Evolutionary conservation across 2,329 filamentous ascomycete genomes (phyloP).

Genomic region (Aspergillus oerlinghausenensis): DNA sequence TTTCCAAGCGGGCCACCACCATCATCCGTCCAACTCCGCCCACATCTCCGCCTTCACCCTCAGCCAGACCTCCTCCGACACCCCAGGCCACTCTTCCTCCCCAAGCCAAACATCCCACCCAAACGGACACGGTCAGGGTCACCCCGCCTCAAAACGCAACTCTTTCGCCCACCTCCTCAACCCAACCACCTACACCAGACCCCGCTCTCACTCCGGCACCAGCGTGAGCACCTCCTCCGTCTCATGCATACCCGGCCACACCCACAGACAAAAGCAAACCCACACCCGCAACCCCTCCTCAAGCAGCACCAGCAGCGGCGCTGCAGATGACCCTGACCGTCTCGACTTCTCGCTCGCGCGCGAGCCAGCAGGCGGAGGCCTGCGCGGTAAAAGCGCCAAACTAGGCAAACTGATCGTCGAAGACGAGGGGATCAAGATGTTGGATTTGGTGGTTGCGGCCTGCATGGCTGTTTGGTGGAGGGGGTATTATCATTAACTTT

Average conservation of each 20-base stretch:
- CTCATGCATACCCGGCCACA: slow-evolving; percentile 10
- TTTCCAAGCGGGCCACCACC: slow-evolving; percentile 39
- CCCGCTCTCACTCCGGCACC: slow-evolving; percentile 23
- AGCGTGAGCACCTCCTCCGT: slow-evolving; percentile 11
- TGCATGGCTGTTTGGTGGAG: slow-evolving; percentile 95
- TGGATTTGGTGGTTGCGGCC: slow-evolving; percentile 84
- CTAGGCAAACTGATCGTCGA: slow-evolving; percentile 88
- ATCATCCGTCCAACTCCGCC: slow-evolving; percentile 15
- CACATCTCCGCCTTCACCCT: slow-evolving; percentile 20
- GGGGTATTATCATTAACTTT: slow-evolving; percentile 55
- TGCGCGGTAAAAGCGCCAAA: slow-evolving; percentile 81
- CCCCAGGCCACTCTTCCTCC: neutral
- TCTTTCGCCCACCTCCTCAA: slow-evolving; percentile 30
- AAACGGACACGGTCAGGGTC: neutral
- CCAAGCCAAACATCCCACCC: slow-evolving; percentile 1
- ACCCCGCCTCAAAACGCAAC: slow-evolving; percentile 23
- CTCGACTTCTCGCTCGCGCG: slow-evolving; percentile 72
- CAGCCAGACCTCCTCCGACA: slow-evolving; percentile 14
- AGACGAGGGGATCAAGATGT: slow-evolving; percentile 88
- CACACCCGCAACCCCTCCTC: slow-evolving; percentile 29
- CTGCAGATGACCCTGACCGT: slow-evolving; percentile 30
- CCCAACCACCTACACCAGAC: slow-evolving; percentile 23
- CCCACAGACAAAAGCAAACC: slow-evolving; percentile 14
- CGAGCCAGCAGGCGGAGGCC: slow-evolving; percentile 81
- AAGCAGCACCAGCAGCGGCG: slow-evolving; percentile 25